Evolutionary conservation across 306 rosid species (phyloP), one percentile per base, ranked within the genome.

Genomic region (Acacia crassicarpa): DNA sequence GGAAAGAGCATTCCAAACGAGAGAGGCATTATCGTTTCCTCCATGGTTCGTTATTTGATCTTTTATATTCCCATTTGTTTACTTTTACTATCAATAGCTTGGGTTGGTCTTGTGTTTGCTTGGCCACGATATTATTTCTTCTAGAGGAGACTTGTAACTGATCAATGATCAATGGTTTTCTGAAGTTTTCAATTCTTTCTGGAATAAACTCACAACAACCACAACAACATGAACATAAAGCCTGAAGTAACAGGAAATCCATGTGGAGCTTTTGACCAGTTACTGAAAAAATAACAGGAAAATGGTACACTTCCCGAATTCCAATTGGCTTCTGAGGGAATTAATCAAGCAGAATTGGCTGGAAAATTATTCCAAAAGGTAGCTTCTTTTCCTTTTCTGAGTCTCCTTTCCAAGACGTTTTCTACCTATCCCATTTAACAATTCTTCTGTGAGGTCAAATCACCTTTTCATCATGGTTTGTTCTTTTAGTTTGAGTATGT

Each of bases 1-100:
- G 98, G 99, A 78, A 91, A 87, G 87, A 93, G 98, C 93, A 89
- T 95, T 83, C 98, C 99, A 8, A 91, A 95, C 58, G 93, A 91
- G 82, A 89, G 75, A 76, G 94, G 97, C 86, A 83, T 95, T 59
- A 85, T 95, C 38, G 98, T 95, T 79, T 91, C 98, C 33, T 93
- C 97, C 65, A 62, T 89, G 88, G 98, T 95, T 61, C 44, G 40
- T 71, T 70, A 11, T 22, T 44, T 44, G 35, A 70, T 70, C 44
- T 70, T 56, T 70, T 44, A 22, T 43, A 22, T 70, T n/a, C 6
- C 56, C 35, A 17, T 22, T 70, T 70, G 10, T 49, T 44, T 68
- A 20, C 49, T 68, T n/a, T 68, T 68, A 40, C 9, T 40, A 22
- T 49, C 32, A 9, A 13, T 11, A 22, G 15, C 11, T 10, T 22